A percentile compares a stretch with the other conserved stretches of the same genome.
Conservation (phyloP, 768 basidiomycete genomes). For the Termitomyces heimii region DNA sequence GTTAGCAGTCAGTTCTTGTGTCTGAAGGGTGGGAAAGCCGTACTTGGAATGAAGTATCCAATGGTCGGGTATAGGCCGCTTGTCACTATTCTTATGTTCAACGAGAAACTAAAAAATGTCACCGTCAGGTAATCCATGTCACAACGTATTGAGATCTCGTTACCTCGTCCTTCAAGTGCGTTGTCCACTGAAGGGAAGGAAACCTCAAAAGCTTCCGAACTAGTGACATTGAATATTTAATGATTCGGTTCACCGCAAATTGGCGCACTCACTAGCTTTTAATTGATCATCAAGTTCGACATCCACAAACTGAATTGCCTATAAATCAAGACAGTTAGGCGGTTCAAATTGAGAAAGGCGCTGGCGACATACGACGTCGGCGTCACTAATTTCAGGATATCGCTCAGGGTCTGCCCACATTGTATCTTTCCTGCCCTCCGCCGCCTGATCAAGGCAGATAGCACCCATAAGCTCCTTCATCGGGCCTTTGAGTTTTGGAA, state of each 20-base stretch:
- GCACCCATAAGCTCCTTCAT: constrained; percentile 46
- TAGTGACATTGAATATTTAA: constrained; percentile 19
- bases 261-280: constrained; percentile 42
- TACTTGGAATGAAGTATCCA: constrained; percentile 72
- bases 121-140: background rate
- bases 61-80: constrained; percentile 41
- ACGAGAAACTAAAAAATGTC: constrained; percentile 56
- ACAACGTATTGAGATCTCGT: constrained; percentile 1
- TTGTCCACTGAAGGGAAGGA: constrained; percentile 69
- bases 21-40: background rate
- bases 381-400: constrained; percentile 49
- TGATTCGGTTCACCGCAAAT: background rate
- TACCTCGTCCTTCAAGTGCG: constrained; percentile 68
- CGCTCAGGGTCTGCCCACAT: constrained; percentile 58
- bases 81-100: constrained; percentile 59
- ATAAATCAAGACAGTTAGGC: constrained; percentile 1
- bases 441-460: constrained; percentile 58
- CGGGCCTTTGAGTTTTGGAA: constrained; percentile 60
- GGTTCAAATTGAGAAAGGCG: background rate
- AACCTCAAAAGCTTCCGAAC: constrained; percentile 69
- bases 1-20: background rate
- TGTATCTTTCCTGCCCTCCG: constrained; percentile 57
- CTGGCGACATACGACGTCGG: constrained; percentile 45
- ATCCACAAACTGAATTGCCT: constrained; percentile 68
- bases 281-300: constrained; percentile 72